Evolutionary conservation across 129 eudicot species (phyloP), one percentile per base, ranked within the genome.

Genomic region (Pseudognaphalium luteoalbum): DNA sequence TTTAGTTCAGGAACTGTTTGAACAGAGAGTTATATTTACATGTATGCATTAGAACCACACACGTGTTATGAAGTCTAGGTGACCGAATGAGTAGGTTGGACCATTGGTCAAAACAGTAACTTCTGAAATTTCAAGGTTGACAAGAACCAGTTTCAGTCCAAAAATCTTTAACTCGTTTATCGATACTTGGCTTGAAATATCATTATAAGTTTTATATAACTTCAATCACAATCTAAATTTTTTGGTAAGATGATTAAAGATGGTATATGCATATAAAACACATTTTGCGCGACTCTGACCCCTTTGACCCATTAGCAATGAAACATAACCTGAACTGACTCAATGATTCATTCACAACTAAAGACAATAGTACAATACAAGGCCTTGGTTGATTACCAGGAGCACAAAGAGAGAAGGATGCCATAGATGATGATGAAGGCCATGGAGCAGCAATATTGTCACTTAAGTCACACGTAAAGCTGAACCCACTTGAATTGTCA

Each of bases 361-460:
- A 70, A 50, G 41, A 70, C 30, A 42, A 25, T 28, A 25, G 12
- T 25, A 70, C 30, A 42, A 25, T 28, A 25, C 12, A 47, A 25
- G 37, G 35, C 5, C 57, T 41, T 20, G 22, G 58, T 68, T 16
- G 37, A 29, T 90, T 90, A 93, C 92, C 97, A 76, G 97, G 96
- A 85, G 97, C 98, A 80, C 98, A 94, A 65, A 94, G 91, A 71
- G 98, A 90, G 28, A 88, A 79, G 71, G 97, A 85, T 51, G 98
- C 70, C 69, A 87, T 52, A 32, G 98, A 90, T 22, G 98, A 83
- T 29, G 97, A 94, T 21, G 86, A 82, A 76, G 98, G 98, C 98
- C 98, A 94, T 56, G 98, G 98, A 70, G 98, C 98, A 76, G 83
- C 98, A 87, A 91, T 94, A 80, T 91, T 94, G 86, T 94, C 97